Conservation (phyloP, 345 rosid genomes). For the Salix caprea region DNA sequence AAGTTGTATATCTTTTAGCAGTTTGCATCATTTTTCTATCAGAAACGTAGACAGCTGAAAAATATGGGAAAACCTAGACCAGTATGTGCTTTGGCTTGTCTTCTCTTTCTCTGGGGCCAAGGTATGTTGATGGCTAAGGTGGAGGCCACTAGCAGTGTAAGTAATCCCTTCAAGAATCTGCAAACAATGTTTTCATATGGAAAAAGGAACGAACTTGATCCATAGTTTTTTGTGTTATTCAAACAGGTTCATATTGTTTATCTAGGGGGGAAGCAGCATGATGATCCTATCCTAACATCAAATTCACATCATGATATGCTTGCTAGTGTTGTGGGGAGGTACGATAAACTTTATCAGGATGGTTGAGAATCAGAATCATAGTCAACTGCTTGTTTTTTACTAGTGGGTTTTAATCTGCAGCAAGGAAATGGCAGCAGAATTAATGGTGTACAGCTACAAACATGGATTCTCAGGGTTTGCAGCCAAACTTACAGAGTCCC, state of each 20-base stretch:
- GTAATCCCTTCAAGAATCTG: neutral
- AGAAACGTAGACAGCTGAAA: neutral
- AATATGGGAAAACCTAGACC: slow-evolving; percentile 14
- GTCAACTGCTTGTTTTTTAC: neutral
- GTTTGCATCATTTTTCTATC: neutral
- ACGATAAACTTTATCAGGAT: neutral
- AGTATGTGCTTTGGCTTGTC: slow-evolving; percentile 8
- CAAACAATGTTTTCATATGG: neutral
- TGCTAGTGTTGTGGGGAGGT: slow-evolving; percentile 60
- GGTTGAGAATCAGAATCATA: neutral
- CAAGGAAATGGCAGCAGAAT: slow-evolving; percentile 42
- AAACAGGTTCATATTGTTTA: slow-evolving; percentile 60
- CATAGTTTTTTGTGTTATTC: neutral
- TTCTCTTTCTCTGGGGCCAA: slow-evolving; percentile 7
- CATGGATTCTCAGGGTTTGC: slow-evolving; percentile 80
- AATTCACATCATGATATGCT: slow-evolving; percentile 61
- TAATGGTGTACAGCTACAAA: slow-evolving; percentile 64
- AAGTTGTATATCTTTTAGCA: slow-evolving; percentile 1
- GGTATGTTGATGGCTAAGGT: slow-evolving; percentile 5
- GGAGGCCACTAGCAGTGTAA: slow-evolving; percentile 21
- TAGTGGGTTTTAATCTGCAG: slow-evolving; percentile 36
- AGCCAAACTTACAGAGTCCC: slow-evolving; percentile 55
- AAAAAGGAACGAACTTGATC: neutral
- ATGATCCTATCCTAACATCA: slow-evolving; percentile 36
- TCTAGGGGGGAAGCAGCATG: slow-evolving; percentile 50